A percentile compares a stretch with the other conserved stretches of the same genome.
phyloP scores from a whole-genome alignment of 345 rosid genomes.

The Syzygium oleosum region DNA sequence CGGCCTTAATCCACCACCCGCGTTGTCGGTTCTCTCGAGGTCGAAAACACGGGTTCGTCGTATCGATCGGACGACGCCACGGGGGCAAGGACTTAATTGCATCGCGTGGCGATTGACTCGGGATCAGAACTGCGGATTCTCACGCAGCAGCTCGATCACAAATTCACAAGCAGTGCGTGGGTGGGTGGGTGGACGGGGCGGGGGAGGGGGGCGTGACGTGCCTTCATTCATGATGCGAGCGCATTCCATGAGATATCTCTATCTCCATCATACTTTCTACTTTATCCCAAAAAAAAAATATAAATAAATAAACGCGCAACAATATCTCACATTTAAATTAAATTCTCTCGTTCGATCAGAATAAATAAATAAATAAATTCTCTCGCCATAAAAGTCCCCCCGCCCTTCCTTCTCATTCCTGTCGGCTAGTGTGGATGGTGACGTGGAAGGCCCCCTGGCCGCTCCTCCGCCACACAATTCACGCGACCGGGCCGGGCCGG shows the following conservation, averaged over 20 bases:
- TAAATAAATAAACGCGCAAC: background rate
- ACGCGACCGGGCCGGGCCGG: background rate
- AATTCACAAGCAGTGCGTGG: background rate
- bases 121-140: accelerated
- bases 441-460: background rate
- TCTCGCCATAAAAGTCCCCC: background rate
- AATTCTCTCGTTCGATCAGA: background rate
- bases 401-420: background rate
- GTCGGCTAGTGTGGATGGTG: background rate
- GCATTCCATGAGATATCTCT: background rate
- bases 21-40: accelerated
- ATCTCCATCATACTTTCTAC: background rate
- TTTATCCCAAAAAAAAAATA: background rate
- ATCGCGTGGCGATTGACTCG: background rate
- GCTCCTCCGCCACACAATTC: background rate
- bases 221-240: background rate
- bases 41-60: accelerated
- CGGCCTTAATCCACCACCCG: accelerated
- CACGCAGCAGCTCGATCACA: background rate
- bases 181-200: background rate
- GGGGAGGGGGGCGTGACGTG: background rate
- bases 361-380: background rate
- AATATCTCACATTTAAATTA: background rate
- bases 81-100: accelerated
- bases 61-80: background rate